Conservation (phyloP, 2,329 filamentous ascomycete species). For the Claviceps maximensis region DNA sequence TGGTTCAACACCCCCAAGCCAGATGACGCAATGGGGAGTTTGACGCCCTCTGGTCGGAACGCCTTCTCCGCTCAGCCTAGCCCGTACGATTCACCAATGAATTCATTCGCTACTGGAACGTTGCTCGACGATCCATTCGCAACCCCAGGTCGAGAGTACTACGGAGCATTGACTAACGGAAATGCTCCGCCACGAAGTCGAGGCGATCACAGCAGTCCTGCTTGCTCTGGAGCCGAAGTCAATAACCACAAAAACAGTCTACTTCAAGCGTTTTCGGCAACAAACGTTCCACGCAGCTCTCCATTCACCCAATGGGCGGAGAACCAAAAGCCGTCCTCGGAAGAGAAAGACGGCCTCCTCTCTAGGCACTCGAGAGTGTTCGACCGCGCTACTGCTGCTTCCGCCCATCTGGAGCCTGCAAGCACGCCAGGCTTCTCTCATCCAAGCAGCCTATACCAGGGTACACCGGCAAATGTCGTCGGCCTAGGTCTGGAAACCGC, state of each 20-base stretch:
- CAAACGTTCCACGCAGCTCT: conserved; percentile 16
- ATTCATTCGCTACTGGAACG: conserved; percentile 6
- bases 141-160: conserved; percentile 13
- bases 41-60: conserved; percentile 10
- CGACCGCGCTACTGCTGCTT: conserved; percentile 1
- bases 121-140: conserved; percentile 20
- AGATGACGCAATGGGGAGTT: conserved; percentile 9
- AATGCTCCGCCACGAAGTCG: conserved; percentile 1
- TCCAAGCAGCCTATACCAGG: conserved; percentile 36
- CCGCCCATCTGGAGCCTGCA: conserved; percentile 13
- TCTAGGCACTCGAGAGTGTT: conserved; percentile 10
- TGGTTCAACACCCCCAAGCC: conserved; percentile 30
- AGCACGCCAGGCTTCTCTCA: conserved; percentile 29
- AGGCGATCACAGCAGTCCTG: conserved; percentile 2
- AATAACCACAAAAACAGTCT: conserved; percentile 20
- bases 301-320: conserved; percentile 19
- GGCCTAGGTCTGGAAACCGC: conserved; percentile 1
- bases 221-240: conserved; percentile 11
- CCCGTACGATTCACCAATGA: conserved; percentile 12
- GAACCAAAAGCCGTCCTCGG: conserved; percentile 7
- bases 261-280: conserved; percentile 21
- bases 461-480: conserved; percentile 25
- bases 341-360: conserved; percentile 9
- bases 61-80: conserved; percentile 16
- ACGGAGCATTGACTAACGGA: conserved; percentile 1